Base-by-base conservation (phyloP, 78 protist species). In the Dictyostelium capitatum region DNA sequence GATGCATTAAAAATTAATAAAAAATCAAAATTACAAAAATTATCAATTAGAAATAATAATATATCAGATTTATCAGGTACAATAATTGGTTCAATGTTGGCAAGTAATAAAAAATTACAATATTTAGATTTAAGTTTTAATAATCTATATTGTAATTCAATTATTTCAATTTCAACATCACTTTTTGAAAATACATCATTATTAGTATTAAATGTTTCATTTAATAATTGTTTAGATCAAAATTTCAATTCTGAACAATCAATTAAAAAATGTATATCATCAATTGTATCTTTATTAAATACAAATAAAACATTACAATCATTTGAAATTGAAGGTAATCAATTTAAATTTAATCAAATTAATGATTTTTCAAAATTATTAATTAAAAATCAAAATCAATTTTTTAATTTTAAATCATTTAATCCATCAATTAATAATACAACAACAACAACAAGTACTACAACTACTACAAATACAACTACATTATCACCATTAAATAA, bases 281-380 rank as follows among this genome's bases (percentile, higher is more conserved):
- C 69, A 11, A 32, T 85, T 17, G 9, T 3, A 7, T 57, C 65
- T 15, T 15, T 72, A 2, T 56, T 85, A 48, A 64, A 54, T 7
- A 75, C 7, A 17, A 85, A 85, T 46, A 74, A 56, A 25, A 59
- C 82, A 14, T 15, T 85, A 6, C 47, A 37, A 59, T 14, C 47
- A 8, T 32, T 85, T 10, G 92, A 85, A 12, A 20, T 85, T 20
- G 82, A 83, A 23, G 92, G 92, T 2, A 85, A 85, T 14, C 41
- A 56, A 50, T 56, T 54, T 32, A 67, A 67, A 32, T 41, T 30
- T 67, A 48, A 67, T 67, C 75, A 67, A 32, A 4, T 67, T 28
- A 15, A 28, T 6, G 75, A 67, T 30, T 6, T 67, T 6, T 32
- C 43, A 32, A 67, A 67, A 6, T 19, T 12, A 5, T 17, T 67